A percentile compares a stretch with the other conserved stretches of the same genome.
Evolutionary conservation across 176 grass and related monocot species (phyloP).

Genomic region (Triticum monococcum): DNA sequence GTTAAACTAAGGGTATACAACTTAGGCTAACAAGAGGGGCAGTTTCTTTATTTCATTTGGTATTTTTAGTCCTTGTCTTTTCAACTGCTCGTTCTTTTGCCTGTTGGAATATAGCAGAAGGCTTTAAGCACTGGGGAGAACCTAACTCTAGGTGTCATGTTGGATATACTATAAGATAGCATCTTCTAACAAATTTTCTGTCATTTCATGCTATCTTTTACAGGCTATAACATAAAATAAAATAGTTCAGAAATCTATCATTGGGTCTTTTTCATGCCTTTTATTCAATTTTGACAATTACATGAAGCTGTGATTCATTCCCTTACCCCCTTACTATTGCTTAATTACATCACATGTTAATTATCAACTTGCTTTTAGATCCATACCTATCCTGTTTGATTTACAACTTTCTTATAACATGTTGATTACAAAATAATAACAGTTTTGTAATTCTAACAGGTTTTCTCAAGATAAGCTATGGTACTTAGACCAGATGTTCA

Average conservation of each 20-base stretch:
- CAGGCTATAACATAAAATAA: background rate
- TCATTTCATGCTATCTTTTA: background rate
- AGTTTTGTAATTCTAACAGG: constrained; percentile 48
- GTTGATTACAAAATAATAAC: constrained; percentile 27
- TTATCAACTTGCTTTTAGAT: background rate
- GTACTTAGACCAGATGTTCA: constrained; percentile 99
- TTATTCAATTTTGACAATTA: background rate
- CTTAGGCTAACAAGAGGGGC: background rate
- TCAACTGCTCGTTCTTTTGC: constrained; percentile 14
- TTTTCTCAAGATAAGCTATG: constrained; percentile 95
- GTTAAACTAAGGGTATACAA: background rate
- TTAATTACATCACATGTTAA: background rate
- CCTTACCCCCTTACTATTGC: background rate
- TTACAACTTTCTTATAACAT: background rate
- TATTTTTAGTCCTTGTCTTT: background rate
- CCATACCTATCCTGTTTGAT: constrained; percentile 12
- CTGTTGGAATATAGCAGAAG: background rate
- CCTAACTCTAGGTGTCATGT: background rate
- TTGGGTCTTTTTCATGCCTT: background rate
- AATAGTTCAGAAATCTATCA: background rate
- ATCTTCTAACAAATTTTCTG: constrained; percentile 3
- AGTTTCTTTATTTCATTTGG: constrained; percentile 2
- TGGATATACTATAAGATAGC: constrained; percentile 9
- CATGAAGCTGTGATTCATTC: background rate
- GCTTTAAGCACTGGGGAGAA: background rate